These are phyloP conservation scores for Parsonsia alboflavescens DNA, from an alignment of 257 asterid genomes.

Conservation along the genomic window DNA sequence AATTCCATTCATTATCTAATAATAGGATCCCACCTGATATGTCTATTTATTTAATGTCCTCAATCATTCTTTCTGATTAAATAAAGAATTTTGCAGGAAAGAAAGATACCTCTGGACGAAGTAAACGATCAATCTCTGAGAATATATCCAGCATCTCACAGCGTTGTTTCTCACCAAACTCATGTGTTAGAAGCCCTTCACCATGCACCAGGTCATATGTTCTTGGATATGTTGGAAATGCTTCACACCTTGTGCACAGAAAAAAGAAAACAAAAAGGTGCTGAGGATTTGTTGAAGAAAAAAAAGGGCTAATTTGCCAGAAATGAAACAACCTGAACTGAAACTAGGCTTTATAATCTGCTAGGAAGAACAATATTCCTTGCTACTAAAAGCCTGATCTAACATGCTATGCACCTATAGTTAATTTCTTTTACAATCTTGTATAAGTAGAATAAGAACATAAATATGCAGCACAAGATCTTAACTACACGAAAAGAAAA, in stretches of 20 bases:
- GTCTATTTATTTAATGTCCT: not conserved
- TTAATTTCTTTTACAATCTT: not conserved
- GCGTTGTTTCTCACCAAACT: slow-evolving; percentile 65
- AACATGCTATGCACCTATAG: not conserved
- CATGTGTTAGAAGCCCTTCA: slow-evolving; percentile 81
- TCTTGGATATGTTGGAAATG: slow-evolving; percentile 95
- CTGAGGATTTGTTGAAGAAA: slow-evolving; percentile 7
- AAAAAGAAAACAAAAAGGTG: not conserved
- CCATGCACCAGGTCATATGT: slow-evolving; percentile 96
- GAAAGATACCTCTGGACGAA: slow-evolving; percentile 89
- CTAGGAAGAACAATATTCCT: not conserved
- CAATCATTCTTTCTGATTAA: not conserved
- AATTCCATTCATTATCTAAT: not conserved
- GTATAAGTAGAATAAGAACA: not conserved
- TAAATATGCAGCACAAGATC: not conserved
- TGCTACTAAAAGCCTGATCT: not conserved
- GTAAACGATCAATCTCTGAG: slow-evolving; percentile 88
- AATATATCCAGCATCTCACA: slow-evolving; percentile 74
- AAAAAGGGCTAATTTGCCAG: not conserved
- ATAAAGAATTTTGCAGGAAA: not conserved
- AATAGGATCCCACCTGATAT: not conserved
- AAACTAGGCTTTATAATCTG: not conserved
- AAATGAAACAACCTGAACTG: not conserved
- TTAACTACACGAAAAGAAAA: not conserved
- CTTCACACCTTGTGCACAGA: slow-evolving; percentile 71